Evolutionary conservation across 2,329 filamentous ascomycete genomes (phyloP).

Genomic region (Talaromyces pinophilus): DNA sequence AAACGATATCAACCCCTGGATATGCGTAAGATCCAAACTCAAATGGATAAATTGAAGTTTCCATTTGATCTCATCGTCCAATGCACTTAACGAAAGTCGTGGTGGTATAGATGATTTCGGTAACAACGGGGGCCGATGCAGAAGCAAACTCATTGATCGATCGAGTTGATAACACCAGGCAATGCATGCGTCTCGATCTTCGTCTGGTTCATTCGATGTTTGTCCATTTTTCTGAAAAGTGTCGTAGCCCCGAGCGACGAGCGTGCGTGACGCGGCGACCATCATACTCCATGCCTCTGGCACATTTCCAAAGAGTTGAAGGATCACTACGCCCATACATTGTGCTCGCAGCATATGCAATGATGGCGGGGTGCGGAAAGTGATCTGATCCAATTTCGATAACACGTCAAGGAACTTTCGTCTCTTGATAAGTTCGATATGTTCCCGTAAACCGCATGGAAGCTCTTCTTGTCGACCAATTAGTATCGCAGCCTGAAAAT

Average conservation of each 20-base stretch:
- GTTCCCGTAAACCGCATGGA: neutral
- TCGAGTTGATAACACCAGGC: slow-evolving; percentile 35
- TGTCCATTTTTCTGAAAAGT: slow-evolving; percentile 6
- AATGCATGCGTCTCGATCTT: slow-evolving; percentile 28
- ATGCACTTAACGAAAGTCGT: too few species aligned
- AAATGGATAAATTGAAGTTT: neutral
- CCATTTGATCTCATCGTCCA: neutral
- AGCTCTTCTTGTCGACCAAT: neutral
- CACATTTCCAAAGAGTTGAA: slow-evolving; percentile 21
- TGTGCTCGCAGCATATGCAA: slow-evolving; percentile 17
- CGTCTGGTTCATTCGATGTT: slow-evolving; percentile 8
- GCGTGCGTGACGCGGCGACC: slow-evolving; percentile 29
- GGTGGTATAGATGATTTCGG: slow-evolving; percentile 2
- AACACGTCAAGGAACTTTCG: neutral
- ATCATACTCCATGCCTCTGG: slow-evolving; percentile 13
- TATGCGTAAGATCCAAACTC: slow-evolving; percentile 3
- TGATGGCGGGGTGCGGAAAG: slow-evolving; percentile 9
- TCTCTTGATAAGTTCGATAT: slow-evolving; percentile 10
- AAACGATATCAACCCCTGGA: slow-evolving; percentile 8
- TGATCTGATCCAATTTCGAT: neutral
- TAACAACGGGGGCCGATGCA: slow-evolving; percentile 29
- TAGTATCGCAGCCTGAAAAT: slow-evolving; percentile 17
- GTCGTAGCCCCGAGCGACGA: slow-evolving; percentile 31
- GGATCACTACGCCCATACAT: slow-evolving; percentile 9
- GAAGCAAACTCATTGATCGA: slow-evolving; percentile 31